Conservation (phyloP, 306 rosid genomes). For the Cicer arietinum region DNA sequence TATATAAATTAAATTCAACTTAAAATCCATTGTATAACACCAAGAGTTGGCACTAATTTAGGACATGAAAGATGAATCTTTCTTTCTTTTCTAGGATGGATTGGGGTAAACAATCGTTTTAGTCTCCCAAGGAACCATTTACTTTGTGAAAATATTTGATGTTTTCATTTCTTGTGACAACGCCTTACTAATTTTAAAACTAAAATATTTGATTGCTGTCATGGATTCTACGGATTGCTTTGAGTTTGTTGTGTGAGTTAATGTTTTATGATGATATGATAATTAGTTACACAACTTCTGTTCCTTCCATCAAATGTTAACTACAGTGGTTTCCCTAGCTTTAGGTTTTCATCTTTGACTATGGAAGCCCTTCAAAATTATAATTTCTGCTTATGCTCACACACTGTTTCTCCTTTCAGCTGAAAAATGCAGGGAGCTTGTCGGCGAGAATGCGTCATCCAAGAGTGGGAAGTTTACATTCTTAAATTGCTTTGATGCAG, state of each 20-base stretch:
- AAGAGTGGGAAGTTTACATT: conserved; percentile 78
- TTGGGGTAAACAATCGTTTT: too few relatives aligned
- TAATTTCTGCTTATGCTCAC: conserved; percentile 29
- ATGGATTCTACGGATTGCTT: conserved; percentile 1
- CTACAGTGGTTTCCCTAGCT: conserved; percentile 3
- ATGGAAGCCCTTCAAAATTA: conserved; percentile 12
- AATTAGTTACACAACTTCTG: conserved; percentile 5
- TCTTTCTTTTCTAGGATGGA: conserved; percentile 9
- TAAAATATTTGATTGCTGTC: too few relatives aligned
- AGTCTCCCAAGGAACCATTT: too few relatives aligned
- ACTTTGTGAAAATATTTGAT: too few relatives aligned
- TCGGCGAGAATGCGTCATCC: conserved; percentile 79
- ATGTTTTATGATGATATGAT: neutral
- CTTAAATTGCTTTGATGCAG: conserved; percentile 77
- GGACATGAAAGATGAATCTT: neutral
- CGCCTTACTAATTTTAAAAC: too few relatives aligned
- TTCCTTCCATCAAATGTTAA: neutral
- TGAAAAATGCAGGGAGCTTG: conserved; percentile 86
- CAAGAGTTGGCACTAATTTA: neutral
- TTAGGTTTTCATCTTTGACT: conserved; percentile 12
- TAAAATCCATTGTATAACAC: neutral
- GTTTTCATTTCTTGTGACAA: too few relatives aligned
- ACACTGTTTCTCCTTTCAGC: conserved; percentile 52
- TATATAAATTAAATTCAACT: neutral
- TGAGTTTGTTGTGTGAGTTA: neutral